Conservation (phyloP, 148 eudicot genomes). For the Diospyros kaki region DNA sequence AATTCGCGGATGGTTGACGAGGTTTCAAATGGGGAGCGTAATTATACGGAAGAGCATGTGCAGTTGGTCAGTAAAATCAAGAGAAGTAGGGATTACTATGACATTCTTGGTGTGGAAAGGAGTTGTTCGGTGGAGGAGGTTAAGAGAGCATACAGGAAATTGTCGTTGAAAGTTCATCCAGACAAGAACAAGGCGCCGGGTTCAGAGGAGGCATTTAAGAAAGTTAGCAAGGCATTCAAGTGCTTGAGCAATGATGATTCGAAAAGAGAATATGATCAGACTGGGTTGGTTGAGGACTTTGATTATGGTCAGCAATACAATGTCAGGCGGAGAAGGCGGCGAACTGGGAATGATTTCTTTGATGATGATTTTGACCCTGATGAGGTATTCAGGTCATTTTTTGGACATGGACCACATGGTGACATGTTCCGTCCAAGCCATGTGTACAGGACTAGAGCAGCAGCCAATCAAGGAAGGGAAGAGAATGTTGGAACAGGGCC, state of each 20-base stretch:
- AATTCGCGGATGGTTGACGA: conserved; percentile 23
- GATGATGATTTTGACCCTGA: conserved; percentile 86
- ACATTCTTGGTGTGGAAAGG: conserved; percentile 75
- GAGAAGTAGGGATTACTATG: conserved; percentile 74
- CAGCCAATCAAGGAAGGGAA: conserved; percentile 52
- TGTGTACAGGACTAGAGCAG: conserved; percentile 66
- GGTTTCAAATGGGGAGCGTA: conserved; percentile 43
- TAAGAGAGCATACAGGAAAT: conserved; percentile 82
- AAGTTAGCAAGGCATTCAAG: conserved; percentile 84
- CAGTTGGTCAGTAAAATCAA: conserved; percentile 67
- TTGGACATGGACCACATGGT: conserved; percentile 47
- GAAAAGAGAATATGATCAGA: conserved; percentile 84
- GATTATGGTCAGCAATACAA: conserved; percentile 69
- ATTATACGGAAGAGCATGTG: conserved; percentile 73
- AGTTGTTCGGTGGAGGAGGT: conserved; percentile 78
- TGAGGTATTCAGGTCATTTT: conserved; percentile 87
- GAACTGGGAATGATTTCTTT: conserved; percentile 43
- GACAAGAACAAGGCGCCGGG: conserved; percentile 97
- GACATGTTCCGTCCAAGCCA: conserved; percentile 48
- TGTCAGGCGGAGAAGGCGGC: conserved; percentile 54
- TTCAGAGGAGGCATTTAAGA: conserved; percentile 96
- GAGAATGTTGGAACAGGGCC: conserved; percentile 52
- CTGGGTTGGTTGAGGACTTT: conserved; percentile 77
- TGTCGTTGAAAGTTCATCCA: conserved; percentile 94
- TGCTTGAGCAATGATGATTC: conserved; percentile 87